Evolutionary conservation across 169 alveolate genomes (phyloP), one percentile per base, ranked within the genome.

Genomic region (Plasmodium blacklocki): DNA sequence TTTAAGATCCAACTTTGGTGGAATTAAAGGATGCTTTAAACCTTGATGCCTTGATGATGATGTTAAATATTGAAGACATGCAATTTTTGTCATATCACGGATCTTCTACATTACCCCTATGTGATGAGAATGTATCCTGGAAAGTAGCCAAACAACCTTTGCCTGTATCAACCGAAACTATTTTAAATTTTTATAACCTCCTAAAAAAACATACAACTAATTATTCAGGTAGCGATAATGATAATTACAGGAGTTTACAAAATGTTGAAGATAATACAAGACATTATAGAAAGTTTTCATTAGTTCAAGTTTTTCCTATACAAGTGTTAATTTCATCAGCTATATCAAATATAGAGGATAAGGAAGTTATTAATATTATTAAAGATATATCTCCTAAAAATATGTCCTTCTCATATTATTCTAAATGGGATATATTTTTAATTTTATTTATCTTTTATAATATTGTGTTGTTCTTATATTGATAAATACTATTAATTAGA

Each of bases 41-140:
- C 86, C 80, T 95, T 47, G 91, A 95, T 50, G 87, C 97, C 1
- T 45, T 95, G 70, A 80, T 95, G 88, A 93, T 94, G 97, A 95
- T 94, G 97, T 67, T 95, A 45, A 96, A 95, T 91, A 92, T 93
- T 11, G 92, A 95, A 74, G 88, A 91, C 54, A 70, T 93, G 89
- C 94, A 93, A 60, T 94, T 94, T 86, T 91, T 93, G 52, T 95
- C 96, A n/a, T 94, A 95, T 72, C 96, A 92, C 64, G 97, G 97
- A 2, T 94, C 96, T 60, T 92, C 93, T 43, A 95, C 97, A 11
- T 91, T 87, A 68, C 96, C 96, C 2, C 94, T 88, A 15, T 95
- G 97, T 66, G 95, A 93, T 54, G 97, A 95, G 74, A 94, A 94
- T 54, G 95, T 95, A 47, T 71, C 94, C 29, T 94, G 97, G 97